Conservation (phyloP, 1,139 yeast species). For the Martiniozyma asiatica region DNA sequence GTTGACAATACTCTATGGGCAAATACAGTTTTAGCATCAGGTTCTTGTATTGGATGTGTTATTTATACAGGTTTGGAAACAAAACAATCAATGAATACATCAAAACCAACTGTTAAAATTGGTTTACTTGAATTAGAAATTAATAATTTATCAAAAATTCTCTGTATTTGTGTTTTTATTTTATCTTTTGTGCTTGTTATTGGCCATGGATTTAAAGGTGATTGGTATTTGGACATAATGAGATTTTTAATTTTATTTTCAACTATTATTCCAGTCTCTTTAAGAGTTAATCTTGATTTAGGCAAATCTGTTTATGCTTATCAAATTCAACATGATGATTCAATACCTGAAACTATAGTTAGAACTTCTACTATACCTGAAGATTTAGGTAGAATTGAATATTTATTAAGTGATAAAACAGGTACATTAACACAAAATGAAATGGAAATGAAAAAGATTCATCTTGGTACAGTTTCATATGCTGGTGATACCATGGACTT, state of each 20-base stretch:
- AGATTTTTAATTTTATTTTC: slow-evolving; percentile 85
- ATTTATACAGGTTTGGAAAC: slow-evolving; percentile 89
- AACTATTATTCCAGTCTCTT: slow-evolving; percentile 89
- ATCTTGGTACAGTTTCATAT: slow-evolving; percentile 84
- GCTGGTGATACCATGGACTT: slow-evolving; percentile 89
- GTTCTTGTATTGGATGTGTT: slow-evolving; percentile 78
- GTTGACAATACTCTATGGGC: slow-evolving; percentile 97
- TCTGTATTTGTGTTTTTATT: slow-evolving; percentile 76
- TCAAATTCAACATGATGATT: slow-evolving; percentile 79
- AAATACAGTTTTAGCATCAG: slow-evolving; percentile 91
- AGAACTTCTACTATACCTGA: slow-evolving; percentile 97
- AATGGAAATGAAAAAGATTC: slow-evolving; percentile 91
- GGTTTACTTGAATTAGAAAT: slow-evolving; percentile 87
- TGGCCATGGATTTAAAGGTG: slow-evolving; percentile 60
- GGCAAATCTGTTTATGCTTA: slow-evolving; percentile 95
- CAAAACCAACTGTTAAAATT: slow-evolving; percentile 78
- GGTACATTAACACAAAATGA: slow-evolving; percentile 97
- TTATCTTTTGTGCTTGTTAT: slow-evolving; percentile 70
- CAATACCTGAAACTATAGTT: slow-evolving; percentile 80
- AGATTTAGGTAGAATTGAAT: slow-evolving; percentile 92
- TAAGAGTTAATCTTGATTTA: slow-evolving; percentile 86
- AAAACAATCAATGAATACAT: slow-evolving; percentile 87
- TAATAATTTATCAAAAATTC: slow-evolving; percentile 73
- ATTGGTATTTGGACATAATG: slow-evolving; percentile 86
- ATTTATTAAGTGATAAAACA: slow-evolving; percentile 84